Conservation (phyloP, 352 stramenopile species). For the Pythium plurisporium region DNA sequence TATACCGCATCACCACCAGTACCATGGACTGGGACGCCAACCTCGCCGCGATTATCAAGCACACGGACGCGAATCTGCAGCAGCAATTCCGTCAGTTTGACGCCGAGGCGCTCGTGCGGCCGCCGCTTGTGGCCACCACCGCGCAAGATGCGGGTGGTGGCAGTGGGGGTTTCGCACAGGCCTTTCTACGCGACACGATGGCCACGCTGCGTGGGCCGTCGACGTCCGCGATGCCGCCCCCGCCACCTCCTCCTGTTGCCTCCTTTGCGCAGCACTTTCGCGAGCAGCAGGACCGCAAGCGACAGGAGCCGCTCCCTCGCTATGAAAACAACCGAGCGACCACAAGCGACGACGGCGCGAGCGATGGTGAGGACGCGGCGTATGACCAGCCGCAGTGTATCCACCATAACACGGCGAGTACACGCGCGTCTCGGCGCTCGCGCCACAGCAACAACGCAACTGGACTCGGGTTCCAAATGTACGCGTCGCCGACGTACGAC, state of each 20-base stretch:
- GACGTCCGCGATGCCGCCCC: neutral
- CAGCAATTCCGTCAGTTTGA: slow-evolving; percentile 73
- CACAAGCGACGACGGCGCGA: slow-evolving; percentile 14
- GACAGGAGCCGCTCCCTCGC: too few relatives aligned
- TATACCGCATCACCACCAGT: neutral
- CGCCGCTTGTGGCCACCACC: too few relatives aligned
- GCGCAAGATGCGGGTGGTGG: too few relatives aligned
- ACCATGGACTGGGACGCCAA: slow-evolving; percentile 71
- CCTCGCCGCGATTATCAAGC: slow-evolving; percentile 77
- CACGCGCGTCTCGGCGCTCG: neutral
- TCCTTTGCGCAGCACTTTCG: slow-evolving; percentile 48
- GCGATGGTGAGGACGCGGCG: neutral
- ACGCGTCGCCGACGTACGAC: slow-evolving; percentile 68
- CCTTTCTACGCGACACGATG: slow-evolving; percentile 22
- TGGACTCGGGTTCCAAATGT: slow-evolving; percentile 39
- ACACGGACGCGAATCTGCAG: slow-evolving; percentile 69
- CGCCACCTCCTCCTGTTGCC: neutral
- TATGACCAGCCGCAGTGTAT: slow-evolving; percentile 4
- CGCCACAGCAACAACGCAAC: neutral
- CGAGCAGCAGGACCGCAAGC: slow-evolving; percentile 42
- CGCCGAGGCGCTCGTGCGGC: slow-evolving; percentile 13
- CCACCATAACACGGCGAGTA: too few relatives aligned
- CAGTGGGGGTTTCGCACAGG: too few relatives aligned
- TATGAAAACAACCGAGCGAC: slow-evolving; percentile 7
- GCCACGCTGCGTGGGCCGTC: slow-evolving; percentile 6